Percentiles rank a stretch among this genome's conserved stretches.
These are phyloP conservation scores for Rhynchospora breviuscula DNA, from an alignment of 176 grass and related monocot genomes.

Conservation along the genomic window DNA sequence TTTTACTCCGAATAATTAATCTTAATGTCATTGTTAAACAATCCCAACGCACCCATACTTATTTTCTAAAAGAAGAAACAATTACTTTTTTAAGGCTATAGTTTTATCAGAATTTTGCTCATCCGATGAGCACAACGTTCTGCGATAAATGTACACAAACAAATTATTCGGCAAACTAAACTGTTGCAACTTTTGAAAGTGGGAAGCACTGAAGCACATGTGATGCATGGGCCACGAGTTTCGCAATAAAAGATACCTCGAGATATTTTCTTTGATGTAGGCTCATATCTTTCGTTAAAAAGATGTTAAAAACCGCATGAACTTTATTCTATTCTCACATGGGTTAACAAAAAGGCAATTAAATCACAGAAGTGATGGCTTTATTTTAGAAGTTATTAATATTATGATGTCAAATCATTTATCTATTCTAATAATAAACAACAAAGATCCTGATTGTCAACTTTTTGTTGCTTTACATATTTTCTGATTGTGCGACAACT, in stretches of 20 bases:
- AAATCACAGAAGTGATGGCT: neutral
- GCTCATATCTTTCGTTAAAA: neutral
- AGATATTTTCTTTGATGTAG: neutral
- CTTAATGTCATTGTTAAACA: too few relatives aligned
- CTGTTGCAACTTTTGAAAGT: neutral
- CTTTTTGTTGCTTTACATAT: neutral
- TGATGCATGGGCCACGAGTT: neutral
- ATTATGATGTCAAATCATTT: neutral
- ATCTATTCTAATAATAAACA: neutral
- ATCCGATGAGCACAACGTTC: too few relatives aligned
- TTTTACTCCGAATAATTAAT: too few relatives aligned
- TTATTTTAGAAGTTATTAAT: neutral
- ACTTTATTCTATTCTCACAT: slow-evolving; percentile 9
- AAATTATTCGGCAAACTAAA: neutral
- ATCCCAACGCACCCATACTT: too few relatives aligned
- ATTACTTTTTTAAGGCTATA: too few relatives aligned
- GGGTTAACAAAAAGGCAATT: neutral
- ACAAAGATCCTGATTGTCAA: neutral
- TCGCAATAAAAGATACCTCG: neutral
- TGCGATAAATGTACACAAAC: too few relatives aligned
- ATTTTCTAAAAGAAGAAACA: too few relatives aligned
- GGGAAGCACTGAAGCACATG: neutral
- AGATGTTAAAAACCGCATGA: neutral
- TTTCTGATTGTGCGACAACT: neutral
- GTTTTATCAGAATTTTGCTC: too few relatives aligned